Base-by-base conservation (phyloP, 441 rosid species). In the Jatropha multifida region DNA sequence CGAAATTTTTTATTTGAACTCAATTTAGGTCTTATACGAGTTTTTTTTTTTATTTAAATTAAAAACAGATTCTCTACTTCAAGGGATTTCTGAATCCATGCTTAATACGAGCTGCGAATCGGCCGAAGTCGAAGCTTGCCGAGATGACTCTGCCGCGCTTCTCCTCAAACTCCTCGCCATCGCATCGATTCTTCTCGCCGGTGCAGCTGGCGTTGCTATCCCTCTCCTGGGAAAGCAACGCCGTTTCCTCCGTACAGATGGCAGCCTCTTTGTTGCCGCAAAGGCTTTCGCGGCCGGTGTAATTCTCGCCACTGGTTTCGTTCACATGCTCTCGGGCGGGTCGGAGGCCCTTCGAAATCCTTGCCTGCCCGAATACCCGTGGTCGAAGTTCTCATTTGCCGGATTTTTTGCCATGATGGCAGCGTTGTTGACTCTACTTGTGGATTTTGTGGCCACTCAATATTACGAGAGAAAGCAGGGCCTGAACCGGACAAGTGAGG, bases 221-320 rank as follows among this genome's bases (percentile, higher is more conserved):
- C 98, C 99, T 1, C 85, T 91, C 9, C 38, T 94, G 0, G 97
- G 97, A 17, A 84, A 76, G 81, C 86, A 82, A 60, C 83, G 88
- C 27, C 84, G 83, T 48, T 88, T 88, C 76, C 87, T 93, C 48
- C 87, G 85, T 0, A 81, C 92, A 0, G 92, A 77, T 52, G 85
- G 92, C 0, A 86, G 88, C 65, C 87, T 93, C 23, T 87, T 93
- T 70, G 87, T 92, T 1, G 90, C 94, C 0, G 90, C 94, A 4
- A 94, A 93, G 84, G 94, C 97, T 2, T 94, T 94, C 48, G 99
- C 98, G 0, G 99, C 97, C 1, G 98, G 99, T 14, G 98, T 94
- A 8, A 94, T 94, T 61, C 89, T 94, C 9, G 97, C 98, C 5
- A 94, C 98, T 15, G 98, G 95, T 40, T 94, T 94, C 68, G 97